Percentiles rank a stretch among this genome's conserved stretches.
Evolutionary conservation across 306 rosid genomes (phyloP).

Genomic region (Rosa persica): DNA sequence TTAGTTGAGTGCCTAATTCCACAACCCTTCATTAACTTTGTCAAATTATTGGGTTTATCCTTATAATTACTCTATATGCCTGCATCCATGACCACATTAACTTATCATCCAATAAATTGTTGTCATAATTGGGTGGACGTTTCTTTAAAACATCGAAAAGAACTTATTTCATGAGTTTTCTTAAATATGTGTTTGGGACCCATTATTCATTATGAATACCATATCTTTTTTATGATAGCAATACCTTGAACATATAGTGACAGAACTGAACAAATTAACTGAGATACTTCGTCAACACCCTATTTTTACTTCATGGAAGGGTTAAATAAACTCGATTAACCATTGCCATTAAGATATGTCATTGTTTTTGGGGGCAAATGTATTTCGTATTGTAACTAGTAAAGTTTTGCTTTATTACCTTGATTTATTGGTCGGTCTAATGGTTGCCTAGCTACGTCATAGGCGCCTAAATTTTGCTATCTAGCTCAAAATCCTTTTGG

Average conservation of each 20-base stretch:
- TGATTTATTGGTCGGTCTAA: background rate
- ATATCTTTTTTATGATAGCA: background rate
- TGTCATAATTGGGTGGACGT: background rate
- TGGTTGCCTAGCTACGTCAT: background rate
- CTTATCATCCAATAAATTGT: background rate
- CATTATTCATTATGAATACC: background rate
- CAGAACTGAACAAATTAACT: too few relatives aligned
- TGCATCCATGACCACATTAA: background rate
- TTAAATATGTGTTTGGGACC: background rate
- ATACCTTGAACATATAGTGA: background rate
- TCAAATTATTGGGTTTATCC: background rate
- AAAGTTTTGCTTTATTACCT: background rate
- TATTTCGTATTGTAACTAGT: background rate
- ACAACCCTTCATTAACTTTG: background rate
- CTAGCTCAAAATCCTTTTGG: slow-evolving; percentile 19
- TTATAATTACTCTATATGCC: background rate
- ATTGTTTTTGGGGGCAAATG: background rate
- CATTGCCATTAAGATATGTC: background rate
- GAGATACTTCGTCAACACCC: background rate
- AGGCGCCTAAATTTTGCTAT: slow-evolving; percentile 6
- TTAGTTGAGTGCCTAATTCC: background rate
- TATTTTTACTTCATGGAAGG: background rate
- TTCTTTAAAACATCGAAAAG: background rate
- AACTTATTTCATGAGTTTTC: background rate
- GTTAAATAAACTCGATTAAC: background rate